Evolutionary conservation across 106 monocot genomes (phyloP).

Genomic region (Dendrobium nobile): DNA sequence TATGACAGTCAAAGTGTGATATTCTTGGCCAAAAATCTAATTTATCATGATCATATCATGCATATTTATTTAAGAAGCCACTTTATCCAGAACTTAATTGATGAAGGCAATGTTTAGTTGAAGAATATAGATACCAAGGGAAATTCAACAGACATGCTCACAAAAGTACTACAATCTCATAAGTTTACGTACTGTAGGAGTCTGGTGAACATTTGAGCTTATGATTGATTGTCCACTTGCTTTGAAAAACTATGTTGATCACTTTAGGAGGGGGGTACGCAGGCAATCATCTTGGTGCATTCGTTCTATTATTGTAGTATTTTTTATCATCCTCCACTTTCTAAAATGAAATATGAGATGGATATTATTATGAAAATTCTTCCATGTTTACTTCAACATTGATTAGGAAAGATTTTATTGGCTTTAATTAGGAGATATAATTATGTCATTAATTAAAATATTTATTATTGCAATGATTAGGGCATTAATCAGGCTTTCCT

Average conservation of each 20-base stretch:
- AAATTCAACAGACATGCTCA: not conserved
- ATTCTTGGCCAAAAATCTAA: slow-evolving; percentile 9
- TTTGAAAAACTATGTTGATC: not conserved
- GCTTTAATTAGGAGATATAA: no score
- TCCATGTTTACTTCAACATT: no score
- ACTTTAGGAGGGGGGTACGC: not conserved
- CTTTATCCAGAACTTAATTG: not conserved
- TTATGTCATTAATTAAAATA: no score
- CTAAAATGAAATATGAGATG: no score
- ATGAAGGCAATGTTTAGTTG: not conserved
- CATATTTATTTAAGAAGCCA: not conserved
- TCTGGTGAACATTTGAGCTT: not conserved
- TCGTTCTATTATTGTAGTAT: no score
- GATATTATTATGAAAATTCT: no score
- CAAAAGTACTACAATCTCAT: not conserved
- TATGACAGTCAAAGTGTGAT: slow-evolving; percentile 14
- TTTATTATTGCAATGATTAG: no score
- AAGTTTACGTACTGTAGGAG: not conserved
- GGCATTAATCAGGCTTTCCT: no score
- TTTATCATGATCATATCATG: no score
- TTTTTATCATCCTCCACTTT: no score
- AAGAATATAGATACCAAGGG: not conserved
- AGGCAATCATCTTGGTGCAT: not conserved
- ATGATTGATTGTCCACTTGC: not conserved
- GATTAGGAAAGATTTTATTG: no score